These are phyloP conservation scores for Cladosporium cucumerinum DNA, from an alignment of 2,329 filamentous ascomycete genomes.

Conservation along the genomic window DNA sequence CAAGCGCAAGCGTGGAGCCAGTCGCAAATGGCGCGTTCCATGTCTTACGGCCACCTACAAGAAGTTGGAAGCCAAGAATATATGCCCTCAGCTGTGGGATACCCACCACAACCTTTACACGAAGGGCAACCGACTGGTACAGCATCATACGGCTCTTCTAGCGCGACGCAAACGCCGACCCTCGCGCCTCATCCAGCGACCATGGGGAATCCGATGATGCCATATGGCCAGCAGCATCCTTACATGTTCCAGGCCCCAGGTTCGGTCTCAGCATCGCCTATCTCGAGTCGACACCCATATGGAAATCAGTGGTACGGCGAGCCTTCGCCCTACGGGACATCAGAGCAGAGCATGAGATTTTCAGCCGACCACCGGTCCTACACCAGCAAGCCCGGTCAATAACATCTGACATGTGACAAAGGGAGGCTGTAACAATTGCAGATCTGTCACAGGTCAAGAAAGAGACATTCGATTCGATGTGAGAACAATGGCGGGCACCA, in stretches of 20 bases:
- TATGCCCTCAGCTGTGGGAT: not conserved
- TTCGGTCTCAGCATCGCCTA: constrained; percentile 2
- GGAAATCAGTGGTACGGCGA: constrained; percentile 7
- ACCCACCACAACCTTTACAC: constrained; percentile 2
- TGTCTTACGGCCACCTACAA: not conserved
- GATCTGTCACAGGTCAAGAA: not conserved
- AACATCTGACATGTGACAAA: not conserved
- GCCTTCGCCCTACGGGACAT: not conserved
- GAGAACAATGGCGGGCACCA: not conserved
- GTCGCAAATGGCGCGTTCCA: constrained; percentile 1
- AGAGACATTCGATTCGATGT: not conserved
- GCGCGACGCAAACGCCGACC: not conserved
- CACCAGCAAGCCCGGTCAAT: not conserved
- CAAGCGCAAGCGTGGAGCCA: not conserved
- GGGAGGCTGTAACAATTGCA: not conserved
- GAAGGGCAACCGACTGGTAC: not conserved
- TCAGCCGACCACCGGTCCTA: not conserved
- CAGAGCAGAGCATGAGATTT: not conserved
- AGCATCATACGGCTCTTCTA: not conserved
- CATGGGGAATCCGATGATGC: constrained; percentile 1
- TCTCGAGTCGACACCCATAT: not conserved
- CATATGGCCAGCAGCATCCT: constrained; percentile 2
- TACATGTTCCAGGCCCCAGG: constrained; percentile 14
- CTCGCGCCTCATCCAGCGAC: not conserved
- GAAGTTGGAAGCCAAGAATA: not conserved